Evolutionary conservation across 129 eudicot species (phyloP).

Genomic region (Chrysanthemum makinoi): DNA sequence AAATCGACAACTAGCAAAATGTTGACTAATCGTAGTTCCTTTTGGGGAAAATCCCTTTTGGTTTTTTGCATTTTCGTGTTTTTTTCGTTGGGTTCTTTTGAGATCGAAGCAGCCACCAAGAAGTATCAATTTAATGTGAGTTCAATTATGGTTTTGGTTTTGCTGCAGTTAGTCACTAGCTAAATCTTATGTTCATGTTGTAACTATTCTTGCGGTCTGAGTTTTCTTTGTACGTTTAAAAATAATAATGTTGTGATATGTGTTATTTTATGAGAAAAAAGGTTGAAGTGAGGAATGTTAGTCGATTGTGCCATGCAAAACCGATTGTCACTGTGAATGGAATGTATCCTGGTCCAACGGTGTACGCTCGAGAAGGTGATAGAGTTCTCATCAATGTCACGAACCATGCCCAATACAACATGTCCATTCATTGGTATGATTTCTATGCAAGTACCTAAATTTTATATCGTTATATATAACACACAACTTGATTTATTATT

Average conservation of each 20-base stretch:
- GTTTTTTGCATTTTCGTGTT: slow-evolving; percentile 23
- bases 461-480: not conserved
- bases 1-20: slow-evolving; percentile 16
- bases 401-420: slow-evolving; percentile 64
- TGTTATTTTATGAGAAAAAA: not conserved
- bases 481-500: not conserved
- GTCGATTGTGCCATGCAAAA: slow-evolving; percentile 51
- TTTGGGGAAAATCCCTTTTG: slow-evolving; percentile 1
- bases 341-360: slow-evolving; percentile 51
- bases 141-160: not conserved
- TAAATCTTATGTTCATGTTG: no score
- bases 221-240: not conserved
- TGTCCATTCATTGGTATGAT: slow-evolving; percentile 80
- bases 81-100: slow-evolving; percentile 20
- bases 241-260: not conserved
- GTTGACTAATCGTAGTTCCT: slow-evolving; percentile 18
- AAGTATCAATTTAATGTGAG: slow-evolving; percentile 61
- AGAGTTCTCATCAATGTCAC: slow-evolving; percentile 56
- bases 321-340: slow-evolving; percentile 46
- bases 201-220: not conserved
- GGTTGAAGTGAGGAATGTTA: slow-evolving; percentile 50
- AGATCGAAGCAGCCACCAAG: slow-evolving; percentile 45
- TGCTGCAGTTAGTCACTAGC: no score
- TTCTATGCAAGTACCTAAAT: not conserved
- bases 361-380: slow-evolving; percentile 63